Evolutionary conservation across 208 protist species (phyloP), one percentile per base, ranked within the genome.

Genomic region (Naegleria lovaniensis): DNA sequence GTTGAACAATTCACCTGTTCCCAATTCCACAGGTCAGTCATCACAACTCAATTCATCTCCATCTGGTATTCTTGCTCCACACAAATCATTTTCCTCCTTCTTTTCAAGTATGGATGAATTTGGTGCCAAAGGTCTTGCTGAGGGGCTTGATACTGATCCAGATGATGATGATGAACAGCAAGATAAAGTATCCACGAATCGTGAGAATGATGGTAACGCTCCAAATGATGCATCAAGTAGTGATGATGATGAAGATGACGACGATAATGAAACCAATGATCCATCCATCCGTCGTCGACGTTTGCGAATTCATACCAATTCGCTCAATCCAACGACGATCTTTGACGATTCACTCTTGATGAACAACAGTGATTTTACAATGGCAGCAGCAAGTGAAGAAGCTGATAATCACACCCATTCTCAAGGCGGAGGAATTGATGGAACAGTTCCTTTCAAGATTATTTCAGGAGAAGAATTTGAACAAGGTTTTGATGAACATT

Each of bases 381-480:
- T 79, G 1, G 19, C n/a, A 79, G 19, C 67, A 79, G 19, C 29
- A 79, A 25, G n/a, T 36, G 19, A 79, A 79, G 19, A 33, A 79
- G 11, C 67, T 16, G n/a, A 79, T 5, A 36, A 36, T 79, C 67
- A 36, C 11, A 1, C 19, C 67, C 1, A 36, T n/a, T n/a, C 19
- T 38, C 29, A 83, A 39, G 15, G 6, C 16, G 39, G 25, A 15
- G 38, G 16, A 38, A 33, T 38, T 7, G 33, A 84, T 84, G 76
- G 29, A 84, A 33, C 76, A 84, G 76, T 84, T 39, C 38, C 76
- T 38, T 84, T 40, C 29, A 41, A 41, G 6, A 33, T 41, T 51
- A 87, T 87, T 40, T 51, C 83, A 51, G 41, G 83, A 51, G 83
- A 87, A 52, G 83, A 87, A 38, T 87, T 87, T 87, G 83, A 87